These are phyloP conservation scores for Scytalidium sp. DNA, from an alignment of 2,329 filamentous ascomycete genomes.

Conservation along the genomic window DNA sequence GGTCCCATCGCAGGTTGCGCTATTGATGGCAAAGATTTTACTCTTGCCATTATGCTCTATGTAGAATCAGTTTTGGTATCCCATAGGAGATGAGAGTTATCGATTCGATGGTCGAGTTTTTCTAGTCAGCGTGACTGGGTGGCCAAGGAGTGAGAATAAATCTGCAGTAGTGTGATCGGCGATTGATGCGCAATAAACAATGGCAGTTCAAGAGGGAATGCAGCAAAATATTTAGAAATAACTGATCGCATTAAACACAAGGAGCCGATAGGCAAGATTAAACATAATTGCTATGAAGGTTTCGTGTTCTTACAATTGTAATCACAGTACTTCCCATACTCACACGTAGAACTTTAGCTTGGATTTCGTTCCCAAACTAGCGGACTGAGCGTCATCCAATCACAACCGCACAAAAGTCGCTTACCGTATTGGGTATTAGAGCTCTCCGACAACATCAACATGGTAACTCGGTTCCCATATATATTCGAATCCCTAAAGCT, in stretches of 20 bases:
- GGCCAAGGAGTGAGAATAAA: neutral
- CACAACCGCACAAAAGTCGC: conserved; percentile 1
- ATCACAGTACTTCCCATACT: neutral
- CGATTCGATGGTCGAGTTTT: neutral
- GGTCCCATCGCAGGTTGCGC: neutral
- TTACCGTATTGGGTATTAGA: neutral
- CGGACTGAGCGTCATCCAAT: neutral
- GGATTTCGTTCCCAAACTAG: neutral
- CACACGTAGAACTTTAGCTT: neutral
- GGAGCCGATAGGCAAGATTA: neutral
- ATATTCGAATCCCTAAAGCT: neutral
- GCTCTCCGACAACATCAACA: neutral
- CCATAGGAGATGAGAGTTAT: neutral
- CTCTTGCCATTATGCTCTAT: conserved; percentile 10
- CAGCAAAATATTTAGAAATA: neutral
- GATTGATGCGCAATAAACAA: neutral
- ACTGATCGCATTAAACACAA: neutral
- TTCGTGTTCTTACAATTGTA: neutral
- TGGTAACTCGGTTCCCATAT: neutral
- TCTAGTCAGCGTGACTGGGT: neutral
- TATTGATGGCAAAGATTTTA: conserved; percentile 2
- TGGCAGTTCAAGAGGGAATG: neutral
- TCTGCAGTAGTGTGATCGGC: neutral
- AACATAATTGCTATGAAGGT: neutral
- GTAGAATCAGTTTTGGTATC: conserved; percentile 1